phyloP scores from a whole-genome alignment of 2,329 filamentous ascomycete species.

The Ceratocystis variospora region DNA sequence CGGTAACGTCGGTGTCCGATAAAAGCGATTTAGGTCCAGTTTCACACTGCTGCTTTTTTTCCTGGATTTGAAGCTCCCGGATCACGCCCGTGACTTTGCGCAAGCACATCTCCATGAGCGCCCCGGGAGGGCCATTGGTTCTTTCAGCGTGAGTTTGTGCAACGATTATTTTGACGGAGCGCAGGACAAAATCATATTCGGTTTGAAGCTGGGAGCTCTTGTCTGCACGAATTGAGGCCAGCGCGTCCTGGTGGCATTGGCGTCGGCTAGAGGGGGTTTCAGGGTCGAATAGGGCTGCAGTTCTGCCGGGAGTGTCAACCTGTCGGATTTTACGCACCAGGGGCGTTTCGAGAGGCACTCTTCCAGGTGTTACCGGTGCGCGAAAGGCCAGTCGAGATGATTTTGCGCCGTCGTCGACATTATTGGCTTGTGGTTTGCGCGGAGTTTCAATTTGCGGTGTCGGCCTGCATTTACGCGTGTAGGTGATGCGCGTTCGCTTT shows the following conservation, averaged over 20 bases:
- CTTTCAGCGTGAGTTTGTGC: constrained; percentile 3
- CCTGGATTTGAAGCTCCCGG: constrained; percentile 2
- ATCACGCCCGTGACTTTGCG: constrained; percentile 21
- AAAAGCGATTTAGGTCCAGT: constrained; percentile 21
- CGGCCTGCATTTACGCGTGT: constrained; percentile 2
- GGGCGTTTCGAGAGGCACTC: constrained; percentile 25
- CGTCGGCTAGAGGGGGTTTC: constrained; percentile 8
- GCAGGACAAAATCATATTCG: constrained; percentile 16
- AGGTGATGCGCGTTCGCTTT: constrained; percentile 11
- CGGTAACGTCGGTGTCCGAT: constrained; percentile 13
- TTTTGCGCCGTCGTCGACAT: not conserved
- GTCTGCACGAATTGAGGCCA: constrained; percentile 2
- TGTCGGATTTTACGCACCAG: constrained; percentile 24
- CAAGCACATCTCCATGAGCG: constrained; percentile 29
- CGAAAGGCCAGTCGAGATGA: constrained; percentile 7
- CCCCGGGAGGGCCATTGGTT: constrained; percentile 21
- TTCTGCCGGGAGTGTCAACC: constrained; percentile 12
- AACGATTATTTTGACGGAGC: constrained; percentile 8
- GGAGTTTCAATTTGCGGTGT: not conserved
- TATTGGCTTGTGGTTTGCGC: not conserved
- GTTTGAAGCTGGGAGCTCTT: constrained; percentile 10
- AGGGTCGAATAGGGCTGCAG: not conserved
- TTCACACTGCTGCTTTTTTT: constrained; percentile 23
- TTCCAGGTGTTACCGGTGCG: constrained; percentile 16
- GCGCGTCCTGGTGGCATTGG: not conserved